Conservation (phyloP, 2,329 filamentous ascomycete species). For the Aspergillus phoenicis region DNA sequence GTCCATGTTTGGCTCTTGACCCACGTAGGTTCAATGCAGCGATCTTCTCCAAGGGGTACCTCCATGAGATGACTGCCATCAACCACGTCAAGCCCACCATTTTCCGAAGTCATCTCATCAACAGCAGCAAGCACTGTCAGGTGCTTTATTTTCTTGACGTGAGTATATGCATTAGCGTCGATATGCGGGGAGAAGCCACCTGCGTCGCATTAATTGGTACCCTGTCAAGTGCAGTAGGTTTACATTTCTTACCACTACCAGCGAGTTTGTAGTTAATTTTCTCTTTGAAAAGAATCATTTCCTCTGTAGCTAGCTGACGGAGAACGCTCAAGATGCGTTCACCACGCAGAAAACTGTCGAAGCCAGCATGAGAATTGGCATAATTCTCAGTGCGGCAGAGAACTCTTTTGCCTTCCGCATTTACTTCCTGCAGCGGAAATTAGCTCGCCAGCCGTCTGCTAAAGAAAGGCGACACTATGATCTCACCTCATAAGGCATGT, state of each 20-base stretch:
- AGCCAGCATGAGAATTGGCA: slow-evolving; percentile 35
- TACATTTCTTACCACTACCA: slow-evolving; percentile 34
- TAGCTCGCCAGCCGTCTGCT: background rate
- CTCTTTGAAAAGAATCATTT: slow-evolving; percentile 49
- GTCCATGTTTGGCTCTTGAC: slow-evolving; percentile 39
- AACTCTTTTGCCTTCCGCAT: slow-evolving; percentile 32
- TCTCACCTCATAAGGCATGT: slow-evolving; percentile 38
- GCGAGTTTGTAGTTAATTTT: slow-evolving; percentile 50
- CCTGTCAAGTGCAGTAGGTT: background rate
- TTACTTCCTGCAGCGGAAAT: slow-evolving; percentile 28
- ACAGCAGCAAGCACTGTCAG: slow-evolving; percentile 45
- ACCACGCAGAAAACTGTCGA: slow-evolving; percentile 42
- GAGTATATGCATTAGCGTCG: slow-evolving; percentile 47
- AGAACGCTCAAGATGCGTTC: slow-evolving; percentile 33
- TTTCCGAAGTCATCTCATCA: slow-evolving; percentile 38
- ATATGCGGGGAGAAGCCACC: slow-evolving; percentile 46
- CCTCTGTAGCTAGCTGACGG: slow-evolving; percentile 38
- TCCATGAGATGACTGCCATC: slow-evolving; percentile 42
- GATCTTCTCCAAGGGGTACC: slow-evolving; percentile 38
- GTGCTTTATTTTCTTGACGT: slow-evolving; percentile 46
- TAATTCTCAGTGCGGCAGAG: slow-evolving; percentile 41
- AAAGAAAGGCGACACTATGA: background rate
- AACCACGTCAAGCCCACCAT: slow-evolving; percentile 47
- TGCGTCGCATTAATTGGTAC: slow-evolving; percentile 4
- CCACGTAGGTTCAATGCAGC: slow-evolving; percentile 41